phyloP scores from a whole-genome alignment of 2,329 filamentous ascomycete species.

The Colletotrichum destructivum region DNA sequence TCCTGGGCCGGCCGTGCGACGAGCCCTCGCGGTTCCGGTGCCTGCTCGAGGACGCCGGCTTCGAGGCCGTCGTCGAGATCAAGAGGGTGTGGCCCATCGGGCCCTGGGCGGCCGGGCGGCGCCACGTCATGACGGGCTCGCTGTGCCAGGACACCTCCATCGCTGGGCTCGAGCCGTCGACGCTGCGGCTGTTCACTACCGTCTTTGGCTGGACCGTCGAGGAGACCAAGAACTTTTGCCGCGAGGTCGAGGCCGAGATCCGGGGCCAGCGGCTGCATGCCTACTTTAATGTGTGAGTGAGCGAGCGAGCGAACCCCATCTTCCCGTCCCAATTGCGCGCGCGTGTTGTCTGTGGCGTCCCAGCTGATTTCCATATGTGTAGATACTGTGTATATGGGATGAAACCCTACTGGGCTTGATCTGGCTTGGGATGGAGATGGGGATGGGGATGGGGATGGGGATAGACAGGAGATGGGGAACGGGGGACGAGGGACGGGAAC shows the following conservation, averaged over 20 bases:
- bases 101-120: slow-evolving; percentile 67
- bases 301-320: too few relatives aligned
- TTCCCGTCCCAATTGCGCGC: not conserved
- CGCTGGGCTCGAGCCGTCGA: slow-evolving; percentile 48
- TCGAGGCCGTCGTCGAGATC: slow-evolving; percentile 65
- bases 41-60: slow-evolving; percentile 67
- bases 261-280: slow-evolving; percentile 49
- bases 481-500: not conserved
- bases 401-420: slow-evolving; percentile 3
- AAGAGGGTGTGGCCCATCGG: slow-evolving; percentile 66
- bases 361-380: not conserved
- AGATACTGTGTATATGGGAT: slow-evolving; percentile 14
- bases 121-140: slow-evolving; percentile 51
- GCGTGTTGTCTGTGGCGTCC: not conserved
- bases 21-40: slow-evolving; percentile 45
- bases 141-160: slow-evolving; percentile 30
- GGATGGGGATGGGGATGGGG: too few relatives aligned
- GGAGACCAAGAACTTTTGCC: slow-evolving; percentile 49
- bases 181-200: slow-evolving; percentile 52
- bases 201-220: slow-evolving; percentile 50
- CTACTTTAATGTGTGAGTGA: slow-evolving; percentile 54
- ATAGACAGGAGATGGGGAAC: not conserved
- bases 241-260: slow-evolving; percentile 50
- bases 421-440: not conserved
- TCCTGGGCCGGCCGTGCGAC: slow-evolving; percentile 24